Conservation (phyloP, 2,329 filamentous ascomycete genomes). For the Lecanosticta acicola region DNA sequence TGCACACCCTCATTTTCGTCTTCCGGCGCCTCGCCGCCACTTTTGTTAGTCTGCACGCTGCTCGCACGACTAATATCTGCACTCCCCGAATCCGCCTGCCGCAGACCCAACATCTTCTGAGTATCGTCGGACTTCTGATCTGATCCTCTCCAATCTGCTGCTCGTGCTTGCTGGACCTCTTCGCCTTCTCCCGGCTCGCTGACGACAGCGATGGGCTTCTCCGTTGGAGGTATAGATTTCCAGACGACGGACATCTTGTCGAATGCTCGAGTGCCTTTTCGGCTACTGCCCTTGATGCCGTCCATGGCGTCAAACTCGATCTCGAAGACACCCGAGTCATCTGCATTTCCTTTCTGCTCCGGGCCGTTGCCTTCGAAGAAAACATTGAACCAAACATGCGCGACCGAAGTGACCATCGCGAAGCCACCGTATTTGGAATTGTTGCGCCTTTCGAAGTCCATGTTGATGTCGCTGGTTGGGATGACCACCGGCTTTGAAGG, state of each 20-base stretch:
- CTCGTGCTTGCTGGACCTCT: conserved; percentile 61
- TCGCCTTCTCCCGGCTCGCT: conserved; percentile 61
- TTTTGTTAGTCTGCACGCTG: conserved; percentile 46
- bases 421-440: conserved; percentile 67
- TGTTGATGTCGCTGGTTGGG: conserved; percentile 79
- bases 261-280: conserved; percentile 75
- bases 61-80: conserved; percentile 66
- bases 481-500: conserved; percentile 64
- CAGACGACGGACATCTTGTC: conserved; percentile 83
- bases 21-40: conserved; percentile 22
- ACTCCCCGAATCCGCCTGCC: conserved; percentile 60
- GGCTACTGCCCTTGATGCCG: conserved; percentile 82
- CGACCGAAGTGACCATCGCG: conserved; percentile 86
- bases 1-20: conserved; percentile 26
- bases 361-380: conserved; percentile 83
- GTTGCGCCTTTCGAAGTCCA: conserved; percentile 82
- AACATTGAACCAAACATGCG: conserved; percentile 94
- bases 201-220: conserved; percentile 44
- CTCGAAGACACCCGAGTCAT: conserved; percentile 65
- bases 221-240: conserved; percentile 44
- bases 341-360: conserved; percentile 55
- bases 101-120: conserved; percentile 62
- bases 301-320: conserved; percentile 78
- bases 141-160: conserved; percentile 71
- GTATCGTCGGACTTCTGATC: conserved; percentile 27